These are phyloP conservation scores for Colletotrichum sidae DNA, from an alignment of 2,329 filamentous ascomycete genomes.

Conservation along the genomic window DNA sequence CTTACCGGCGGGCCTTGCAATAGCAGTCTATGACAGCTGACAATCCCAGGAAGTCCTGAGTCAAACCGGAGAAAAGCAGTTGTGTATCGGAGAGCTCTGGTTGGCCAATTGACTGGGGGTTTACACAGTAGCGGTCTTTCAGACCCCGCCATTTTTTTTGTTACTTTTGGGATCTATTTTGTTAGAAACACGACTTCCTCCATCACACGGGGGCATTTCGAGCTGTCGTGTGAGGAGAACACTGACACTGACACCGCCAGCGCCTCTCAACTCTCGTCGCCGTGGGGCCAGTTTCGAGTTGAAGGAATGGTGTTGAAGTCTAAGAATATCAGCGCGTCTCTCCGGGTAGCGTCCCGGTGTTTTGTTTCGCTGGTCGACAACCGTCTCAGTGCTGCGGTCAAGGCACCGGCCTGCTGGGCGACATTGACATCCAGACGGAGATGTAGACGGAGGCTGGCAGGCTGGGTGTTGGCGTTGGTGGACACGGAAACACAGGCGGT, in stretches of 20 bases:
- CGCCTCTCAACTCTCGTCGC: slow-evolving; percentile 14
- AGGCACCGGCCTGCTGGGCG: slow-evolving; percentile 21
- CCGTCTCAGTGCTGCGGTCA: slow-evolving; percentile 33
- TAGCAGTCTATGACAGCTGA: not conserved
- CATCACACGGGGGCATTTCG: not conserved
- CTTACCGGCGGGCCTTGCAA: not conserved
- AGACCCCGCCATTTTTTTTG: slow-evolving; percentile 19
- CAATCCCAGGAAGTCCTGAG: slow-evolving; percentile 23
- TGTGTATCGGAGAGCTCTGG: slow-evolving; percentile 45
- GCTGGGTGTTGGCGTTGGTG: not conserved
- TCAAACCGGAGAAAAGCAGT: slow-evolving; percentile 31
- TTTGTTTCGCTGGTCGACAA: slow-evolving; percentile 25
- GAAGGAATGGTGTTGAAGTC: not conserved
- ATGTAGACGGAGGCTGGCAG: not conserved
- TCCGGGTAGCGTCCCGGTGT: slow-evolving; percentile 4
- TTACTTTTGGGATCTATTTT: slow-evolving; percentile 13
- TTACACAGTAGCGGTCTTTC: slow-evolving; percentile 19
- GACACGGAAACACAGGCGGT: slow-evolving; percentile 17
- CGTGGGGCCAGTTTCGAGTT: not conserved
- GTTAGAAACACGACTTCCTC: slow-evolving; percentile 3
- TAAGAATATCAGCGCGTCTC: slow-evolving; percentile 27
- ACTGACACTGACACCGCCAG: slow-evolving; percentile 9
- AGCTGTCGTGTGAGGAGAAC: slow-evolving; percentile 14
- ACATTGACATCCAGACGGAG: not conserved
- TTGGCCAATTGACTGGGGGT: slow-evolving; percentile 45